These are phyloP conservation scores for Teratosphaeria epicoccoides DNA, from an alignment of 2,329 filamentous ascomycete genomes.

Conservation along the genomic window DNA sequence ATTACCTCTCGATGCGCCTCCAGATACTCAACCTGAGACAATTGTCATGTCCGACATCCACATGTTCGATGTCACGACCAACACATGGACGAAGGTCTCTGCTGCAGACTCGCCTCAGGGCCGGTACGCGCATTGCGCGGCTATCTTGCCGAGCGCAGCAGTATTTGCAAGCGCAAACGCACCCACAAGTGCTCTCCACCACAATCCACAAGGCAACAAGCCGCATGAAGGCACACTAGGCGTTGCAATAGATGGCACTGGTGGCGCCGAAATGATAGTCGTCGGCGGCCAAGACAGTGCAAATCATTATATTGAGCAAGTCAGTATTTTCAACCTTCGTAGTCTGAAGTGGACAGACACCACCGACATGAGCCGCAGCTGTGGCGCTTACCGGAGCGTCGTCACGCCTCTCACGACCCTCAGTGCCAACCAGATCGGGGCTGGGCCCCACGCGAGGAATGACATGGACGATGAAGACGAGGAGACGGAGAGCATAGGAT, in stretches of 20 bases:
- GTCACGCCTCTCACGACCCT: conserved; percentile 69
- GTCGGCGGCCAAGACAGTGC: conserved; percentile 92
- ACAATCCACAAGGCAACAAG: conserved; percentile 73
- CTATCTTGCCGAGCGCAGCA: conserved; percentile 78
- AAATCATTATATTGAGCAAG: conserved; percentile 99
- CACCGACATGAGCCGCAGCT: conserved; percentile 76
- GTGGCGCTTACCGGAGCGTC: conserved; percentile 91
- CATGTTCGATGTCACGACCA: conserved; percentile 77
- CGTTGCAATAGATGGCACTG: conserved; percentile 77
- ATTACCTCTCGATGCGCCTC: conserved; percentile 49
- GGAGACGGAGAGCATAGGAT: conserved; percentile 24
- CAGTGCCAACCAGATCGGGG: conserved; percentile 56
- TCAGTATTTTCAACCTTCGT: conserved; percentile 93
- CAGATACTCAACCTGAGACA: conserved; percentile 52
- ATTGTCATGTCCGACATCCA: conserved; percentile 98
- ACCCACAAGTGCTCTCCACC: conserved; percentile 74
- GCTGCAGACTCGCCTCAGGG: conserved; percentile 76
- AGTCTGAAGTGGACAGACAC: conserved; percentile 94
- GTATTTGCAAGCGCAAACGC: conserved; percentile 76
- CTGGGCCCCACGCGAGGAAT: conserved; percentile 36
- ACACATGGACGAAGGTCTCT: conserved; percentile 69
- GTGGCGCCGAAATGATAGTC: conserved; percentile 93
- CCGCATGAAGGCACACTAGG: conserved; percentile 82
- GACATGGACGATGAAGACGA: conserved; percentile 30
- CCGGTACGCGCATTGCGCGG: conserved; percentile 91